These are phyloP conservation scores for Penicillium arizonense DNA, from an alignment of 495 filamentous ascomycete species.

Conservation along the genomic window DNA sequence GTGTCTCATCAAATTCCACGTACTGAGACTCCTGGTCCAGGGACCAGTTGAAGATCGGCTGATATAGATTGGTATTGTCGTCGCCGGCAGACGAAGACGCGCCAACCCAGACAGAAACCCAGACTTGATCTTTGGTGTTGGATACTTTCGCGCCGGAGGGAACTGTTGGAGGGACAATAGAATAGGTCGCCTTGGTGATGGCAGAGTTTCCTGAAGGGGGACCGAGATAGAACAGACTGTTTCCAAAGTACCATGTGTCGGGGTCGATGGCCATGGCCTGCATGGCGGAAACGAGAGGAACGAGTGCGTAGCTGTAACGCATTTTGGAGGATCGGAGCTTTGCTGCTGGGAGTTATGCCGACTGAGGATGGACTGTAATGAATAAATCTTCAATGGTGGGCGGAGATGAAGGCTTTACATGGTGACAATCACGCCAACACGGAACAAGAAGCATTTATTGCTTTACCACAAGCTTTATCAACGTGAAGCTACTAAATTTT, in stretches of 20 bases:
- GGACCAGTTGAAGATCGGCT: conserved; percentile 22
- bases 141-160: conserved; percentile 2
- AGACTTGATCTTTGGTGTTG: conserved; percentile 10
- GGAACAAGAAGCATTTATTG: too few species aligned
- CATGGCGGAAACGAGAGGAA: conserved; percentile 10
- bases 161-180: conserved; percentile 14
- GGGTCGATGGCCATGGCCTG: conserved; percentile 9
- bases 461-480: too few species aligned
- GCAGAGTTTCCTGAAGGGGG: conserved; percentile 9
- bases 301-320: conserved; percentile 7
- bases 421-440: too few species aligned
- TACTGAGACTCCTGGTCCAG: conserved; percentile 20
- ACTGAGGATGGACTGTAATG: too few species aligned
- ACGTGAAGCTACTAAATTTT: too few species aligned
- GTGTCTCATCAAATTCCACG: background rate
- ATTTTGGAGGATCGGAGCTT: background rate
- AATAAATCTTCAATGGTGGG: too few species aligned
- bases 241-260: conserved; percentile 18
- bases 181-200: conserved; percentile 22
- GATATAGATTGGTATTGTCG: conserved; percentile 11
- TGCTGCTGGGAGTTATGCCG: too few species aligned
- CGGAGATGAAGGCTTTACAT: too few species aligned
- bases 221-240: conserved; percentile 16
- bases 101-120: conserved; percentile 20
- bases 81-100: conserved; percentile 8